Base-by-base conservation (phyloP, 371 early-diverging fungal species). In the Rhizomucor miehei region DNA sequence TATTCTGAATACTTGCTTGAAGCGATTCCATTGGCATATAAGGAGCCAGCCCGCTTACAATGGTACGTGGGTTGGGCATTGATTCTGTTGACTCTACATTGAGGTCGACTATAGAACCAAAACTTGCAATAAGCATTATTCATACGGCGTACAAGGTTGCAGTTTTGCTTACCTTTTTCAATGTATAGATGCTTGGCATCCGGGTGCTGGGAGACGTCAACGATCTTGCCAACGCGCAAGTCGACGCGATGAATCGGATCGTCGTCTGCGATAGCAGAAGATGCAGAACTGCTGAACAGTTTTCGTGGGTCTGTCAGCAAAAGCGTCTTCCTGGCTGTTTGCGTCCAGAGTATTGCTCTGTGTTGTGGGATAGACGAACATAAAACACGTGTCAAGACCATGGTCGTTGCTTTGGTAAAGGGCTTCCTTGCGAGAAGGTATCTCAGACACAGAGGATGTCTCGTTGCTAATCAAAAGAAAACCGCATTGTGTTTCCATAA, bases 41-140 rank as follows among this genome's bases (percentile, higher is more conserved):
- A 36, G 68, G 70, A 12, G 87, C 90, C 8, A 93, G 69, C 0
- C 93, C 93, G 56, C 87, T 86, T 8, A 91, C 89, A 59, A 93
- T 86, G 8, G 84, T 85, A 16, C 93, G 72, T 19, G 86, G 85
- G 1, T 62, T 41, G 14, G 41, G 41, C 14, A 41, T 64, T 10
- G 63, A n/a, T 5, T 69, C 69, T 34, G 73, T 55, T 20, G 67
- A 1, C 19, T 67, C 81, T 46, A 87, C 85, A 37, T 86, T 84
- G n/a, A 80, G 54, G 62, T 87, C 87, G 46, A 88, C 87, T 69
- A 49, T 23, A 39, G 23, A 12, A 34, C n/a, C 3, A 44, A 3
- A 14, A 20, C 20, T 9, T 6, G 25, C n/a, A 40, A 35, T 38
- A 47, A 46, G 8, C 16, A 37, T 20, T n/a, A 47, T 24, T 17